Percentiles rank a stretch among this genome's conserved stretches.
phyloP scores from a whole-genome alignment of 495 filamentous ascomycete genomes.

The Penicillium soppii region DNA sequence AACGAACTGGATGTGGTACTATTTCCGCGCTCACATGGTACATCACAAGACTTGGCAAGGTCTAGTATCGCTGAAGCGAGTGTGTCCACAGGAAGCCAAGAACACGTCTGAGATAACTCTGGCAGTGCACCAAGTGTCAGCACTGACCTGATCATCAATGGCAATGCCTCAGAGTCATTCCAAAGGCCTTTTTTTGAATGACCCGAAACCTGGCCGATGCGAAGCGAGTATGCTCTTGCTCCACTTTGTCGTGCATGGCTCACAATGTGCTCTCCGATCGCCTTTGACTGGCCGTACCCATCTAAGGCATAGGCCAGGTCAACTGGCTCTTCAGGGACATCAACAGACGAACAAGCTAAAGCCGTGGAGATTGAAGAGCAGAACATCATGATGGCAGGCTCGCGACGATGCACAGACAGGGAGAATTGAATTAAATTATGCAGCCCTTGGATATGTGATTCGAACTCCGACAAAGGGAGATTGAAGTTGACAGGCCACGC shows the following conservation, averaged over 20 bases:
- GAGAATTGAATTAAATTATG: conserved; percentile 56
- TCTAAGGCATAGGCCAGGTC: conserved; percentile 43
- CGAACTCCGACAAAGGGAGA: conserved; percentile 36
- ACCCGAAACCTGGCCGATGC: conserved; percentile 63
- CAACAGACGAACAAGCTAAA: conserved; percentile 25
- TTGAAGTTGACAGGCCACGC: conserved; percentile 63
- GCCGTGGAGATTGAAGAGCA: conserved; percentile 54
- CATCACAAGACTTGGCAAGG: conserved; percentile 34
- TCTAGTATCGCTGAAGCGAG: conserved; percentile 50
- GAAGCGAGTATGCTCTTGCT: conserved; percentile 46
- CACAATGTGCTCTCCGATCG: conserved; percentile 54
- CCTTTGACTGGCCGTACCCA: conserved; percentile 60
- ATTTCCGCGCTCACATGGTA: neutral
- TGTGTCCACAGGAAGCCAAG: conserved; percentile 59
- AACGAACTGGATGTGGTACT: neutral
- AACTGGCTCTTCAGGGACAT: conserved; percentile 42
- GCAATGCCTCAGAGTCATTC: conserved; percentile 59
- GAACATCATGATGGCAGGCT: conserved; percentile 51
- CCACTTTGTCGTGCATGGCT: conserved; percentile 34
- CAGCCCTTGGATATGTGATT: conserved; percentile 49
- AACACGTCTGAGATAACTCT: conserved; percentile 40
- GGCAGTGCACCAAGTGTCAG: conserved; percentile 50
- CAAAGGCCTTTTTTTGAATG: conserved; percentile 50
- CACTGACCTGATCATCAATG: conserved; percentile 55
- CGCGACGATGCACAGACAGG: conserved; percentile 36